Evolutionary conservation across 176 grass and related monocot genomes (phyloP), one percentile per base, ranked within the genome.

Genomic region (Dendrocalamus sinicus): DNA sequence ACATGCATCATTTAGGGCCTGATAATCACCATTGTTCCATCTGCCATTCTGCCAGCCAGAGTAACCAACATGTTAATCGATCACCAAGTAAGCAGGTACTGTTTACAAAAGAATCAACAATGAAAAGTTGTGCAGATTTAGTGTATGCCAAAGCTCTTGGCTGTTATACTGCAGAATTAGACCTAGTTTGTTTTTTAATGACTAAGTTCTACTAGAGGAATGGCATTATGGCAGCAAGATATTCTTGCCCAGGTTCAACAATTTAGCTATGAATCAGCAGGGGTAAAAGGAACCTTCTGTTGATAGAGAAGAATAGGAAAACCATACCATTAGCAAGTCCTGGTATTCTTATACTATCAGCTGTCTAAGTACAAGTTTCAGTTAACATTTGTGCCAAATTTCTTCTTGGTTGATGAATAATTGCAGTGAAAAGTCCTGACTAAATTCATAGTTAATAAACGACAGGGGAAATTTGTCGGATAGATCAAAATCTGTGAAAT

Each of bases 11-110:
- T 32, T 83, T 32, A 43, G 44, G 13, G 24, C 88, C 40, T 79
- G 72, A 40, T 57, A 84, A 66, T 86, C 84, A 26, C 0, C 66
- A 8, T 71, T 81, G 53, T 87, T 90, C 84, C 90, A 86, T 64
- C 70, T 86, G 17, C 37, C 22, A 63, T 92, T 82, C 92, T 96
- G 87, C 24, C 4, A 70, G 22, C 3, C 22, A 75, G 43, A 64
- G 50, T 68, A 80, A 79, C 20, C n/a, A 48, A 40, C 15, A 60
- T 70, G 17, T 62, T 53, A 75, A 43, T 69, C 13, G 8, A 67
- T 79, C 14, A 23, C 23, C 15, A 81, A 23, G 47, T 66, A 81
- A 81, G 37, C 30, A 48, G 73, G n/a, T 20, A 46, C 8, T 62
- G 1, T 61, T 48, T 7, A 12, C 22, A 68, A 22, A 39, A 75